Evolutionary conservation across 2,329 filamentous ascomycete genomes (phyloP), one percentile per base, ranked within the genome.

Genomic region (Penicillium sp.): DNA sequence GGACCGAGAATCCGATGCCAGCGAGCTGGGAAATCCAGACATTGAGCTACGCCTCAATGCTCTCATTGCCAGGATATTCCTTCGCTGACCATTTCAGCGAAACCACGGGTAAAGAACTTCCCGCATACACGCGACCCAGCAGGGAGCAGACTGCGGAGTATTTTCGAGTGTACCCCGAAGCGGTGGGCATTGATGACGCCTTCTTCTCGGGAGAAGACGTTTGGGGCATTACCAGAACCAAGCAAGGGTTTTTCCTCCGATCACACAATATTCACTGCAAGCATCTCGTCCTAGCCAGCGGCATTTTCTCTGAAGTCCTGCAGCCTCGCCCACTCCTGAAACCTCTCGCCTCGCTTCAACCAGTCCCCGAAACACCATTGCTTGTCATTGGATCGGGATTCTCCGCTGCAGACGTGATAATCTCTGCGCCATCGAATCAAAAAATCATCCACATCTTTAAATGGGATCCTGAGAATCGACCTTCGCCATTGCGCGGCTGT

Each of bases 341-440:
- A 17, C 83, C 84, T 1, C 67, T 88, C 7, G 66, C 80, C 7
- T 52, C 69, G 30, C 70, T 78, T 2, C 67, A 68, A 15, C 47
- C 72, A 67, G 58, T 66, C 61, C 61, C 71, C 2, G 31, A 65
- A 5, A 66, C 69, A 3, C 83, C 85, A 0, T 69, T 87, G 1
- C 78, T 88, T 4, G 82, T 88, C 6, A 78, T 88, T 53, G 86
- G 86, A 6, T 88, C 86, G 8, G 86, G 86, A 0, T 88, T 88
- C 71, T 86, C 85, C 3, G 86, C 86, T 2, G 86, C 86, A 29
- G 86, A 88, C 73, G 78, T 84, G 3, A 87, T 88, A 54, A 83
- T 87, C 45, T 86, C 85, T 6, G 78, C 83, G 21, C 76, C 81
- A 30, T 71, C 77, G 15, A 68, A 75, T n/a, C 82, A 83, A 51